phyloP scores from a whole-genome alignment of 176 grass and related monocot genomes.

The Phoenix roebelenii region DNA sequence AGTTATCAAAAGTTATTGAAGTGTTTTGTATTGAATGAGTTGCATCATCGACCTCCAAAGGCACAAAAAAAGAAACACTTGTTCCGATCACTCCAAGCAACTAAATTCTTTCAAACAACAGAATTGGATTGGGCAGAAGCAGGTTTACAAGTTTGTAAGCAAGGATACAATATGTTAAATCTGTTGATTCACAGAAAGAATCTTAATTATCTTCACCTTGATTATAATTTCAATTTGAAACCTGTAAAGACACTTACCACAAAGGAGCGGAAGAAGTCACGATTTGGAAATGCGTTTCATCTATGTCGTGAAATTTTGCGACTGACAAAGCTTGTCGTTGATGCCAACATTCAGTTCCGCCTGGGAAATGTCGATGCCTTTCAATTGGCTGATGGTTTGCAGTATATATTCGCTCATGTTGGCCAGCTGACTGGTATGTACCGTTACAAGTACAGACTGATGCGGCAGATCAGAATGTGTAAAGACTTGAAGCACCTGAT shows the following conservation, averaged over 20 bases:
- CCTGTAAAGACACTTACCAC: constrained; percentile 98
- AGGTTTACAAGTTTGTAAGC: constrained; percentile 93
- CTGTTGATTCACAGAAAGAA: constrained; percentile 98
- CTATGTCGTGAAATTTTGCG: constrained; percentile 92
- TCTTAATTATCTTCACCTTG: constrained; percentile 94
- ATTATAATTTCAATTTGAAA: constrained; percentile 98
- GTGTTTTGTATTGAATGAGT: constrained; percentile 91
- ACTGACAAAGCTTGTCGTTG: constrained; percentile 91
- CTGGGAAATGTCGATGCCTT: constrained; percentile 96
- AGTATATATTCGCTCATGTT: constrained; percentile 98
- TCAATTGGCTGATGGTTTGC: constrained; percentile 92
- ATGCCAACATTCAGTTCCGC: constrained; percentile 97
- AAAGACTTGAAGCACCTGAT: constrained; percentile 99
- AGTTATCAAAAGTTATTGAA: constrained; percentile 97
- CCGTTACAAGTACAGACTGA: constrained; percentile 89
- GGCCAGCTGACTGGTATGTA: constrained; percentile 99
- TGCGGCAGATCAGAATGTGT: constrained; percentile 98
- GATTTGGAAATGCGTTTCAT: constrained; percentile 99
- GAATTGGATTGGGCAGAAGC: constrained; percentile 98
- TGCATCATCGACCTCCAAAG: constrained; percentile 86
- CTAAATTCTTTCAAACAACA: constrained; percentile 97
- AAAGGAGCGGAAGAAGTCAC: constrained; percentile 97
- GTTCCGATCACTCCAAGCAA: constrained; percentile 86
- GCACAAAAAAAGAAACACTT: constrained; percentile 97
- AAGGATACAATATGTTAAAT: constrained; percentile 98